Conservation (phyloP, 371 early-diverging fungal species). For the Actinomortierella wolfii region DNA sequence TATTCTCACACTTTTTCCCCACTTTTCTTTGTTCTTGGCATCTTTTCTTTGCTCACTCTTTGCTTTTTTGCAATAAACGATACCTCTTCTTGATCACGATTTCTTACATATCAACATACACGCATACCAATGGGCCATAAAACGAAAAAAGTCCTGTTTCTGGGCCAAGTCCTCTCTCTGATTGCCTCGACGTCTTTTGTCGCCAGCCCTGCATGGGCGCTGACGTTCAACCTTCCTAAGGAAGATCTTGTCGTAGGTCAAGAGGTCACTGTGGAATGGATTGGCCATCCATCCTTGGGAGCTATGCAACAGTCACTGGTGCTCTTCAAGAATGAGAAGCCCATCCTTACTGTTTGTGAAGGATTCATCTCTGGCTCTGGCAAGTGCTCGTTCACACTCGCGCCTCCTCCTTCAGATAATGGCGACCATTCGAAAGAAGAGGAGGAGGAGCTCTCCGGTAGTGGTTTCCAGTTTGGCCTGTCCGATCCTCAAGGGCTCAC, state of each 20-base stretch:
- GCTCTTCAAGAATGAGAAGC: slow-evolving; percentile 16
- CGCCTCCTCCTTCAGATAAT: too few relatives aligned
- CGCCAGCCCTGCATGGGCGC: not conserved
- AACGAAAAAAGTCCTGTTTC: too few relatives aligned
- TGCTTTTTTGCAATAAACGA: too few relatives aligned
- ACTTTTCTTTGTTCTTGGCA: too few relatives aligned
- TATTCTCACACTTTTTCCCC: too few relatives aligned
- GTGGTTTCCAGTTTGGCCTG: too few relatives aligned
- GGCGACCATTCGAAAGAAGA: too few relatives aligned
- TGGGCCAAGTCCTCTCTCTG: not conserved
- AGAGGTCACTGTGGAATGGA: slow-evolving; percentile 31
- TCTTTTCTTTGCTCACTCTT: too few relatives aligned
- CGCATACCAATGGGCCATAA: too few relatives aligned
- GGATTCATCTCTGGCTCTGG: slow-evolving; percentile 25
- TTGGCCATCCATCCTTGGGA: slow-evolving; percentile 22
- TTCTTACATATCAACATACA: too few relatives aligned
- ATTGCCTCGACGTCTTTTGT: not conserved
- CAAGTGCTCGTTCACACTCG: slow-evolving; percentile 24
- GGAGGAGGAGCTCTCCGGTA: too few relatives aligned
- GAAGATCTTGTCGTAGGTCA: slow-evolving; percentile 8
- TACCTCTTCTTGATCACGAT: too few relatives aligned
- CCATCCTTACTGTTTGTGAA: slow-evolving; percentile 17
- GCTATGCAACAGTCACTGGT: slow-evolving; percentile 18
- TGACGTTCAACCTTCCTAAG: slow-evolving; percentile 11
- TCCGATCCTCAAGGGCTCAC: not conserved